These are phyloP conservation scores for Leccinum obscurum DNA, from an alignment of 768 basidiomycete genomes.

Conservation along the genomic window DNA sequence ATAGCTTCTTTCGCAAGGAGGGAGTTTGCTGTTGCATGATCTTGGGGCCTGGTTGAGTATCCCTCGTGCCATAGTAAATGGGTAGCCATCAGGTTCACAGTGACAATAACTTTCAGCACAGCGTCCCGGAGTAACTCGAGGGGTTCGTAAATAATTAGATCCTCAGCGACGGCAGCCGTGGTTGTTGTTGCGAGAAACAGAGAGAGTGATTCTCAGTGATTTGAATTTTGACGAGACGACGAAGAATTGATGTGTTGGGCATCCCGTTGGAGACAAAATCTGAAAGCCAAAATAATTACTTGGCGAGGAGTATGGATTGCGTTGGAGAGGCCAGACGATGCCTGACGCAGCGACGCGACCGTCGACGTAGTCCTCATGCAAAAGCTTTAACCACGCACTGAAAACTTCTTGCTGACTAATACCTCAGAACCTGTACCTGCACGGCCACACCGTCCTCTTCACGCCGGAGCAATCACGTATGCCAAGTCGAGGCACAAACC, in stretches of 20 bases:
- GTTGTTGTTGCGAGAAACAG: constrained; percentile 53
- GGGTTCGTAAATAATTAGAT: constrained; percentile 63
- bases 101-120: constrained; percentile 64
- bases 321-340: too few relatives aligned
- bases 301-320: constrained; percentile 44
- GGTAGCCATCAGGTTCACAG: constrained; percentile 58
- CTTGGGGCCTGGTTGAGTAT: constrained; percentile 60
- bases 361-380: too few relatives aligned
- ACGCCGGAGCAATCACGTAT: too few relatives aligned
- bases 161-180: constrained; percentile 63
- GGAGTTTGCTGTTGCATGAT: constrained; percentile 71
- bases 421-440: too few relatives aligned
- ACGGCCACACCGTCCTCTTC: too few relatives aligned
- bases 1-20: constrained; percentile 67
- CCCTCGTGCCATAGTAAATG: constrained; percentile 82
- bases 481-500: constrained; percentile 20
- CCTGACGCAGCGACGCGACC: too few relatives aligned
- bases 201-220: constrained; percentile 49
- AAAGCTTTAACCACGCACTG: too few relatives aligned
- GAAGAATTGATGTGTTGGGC: constrained; percentile 56
- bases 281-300: constrained; percentile 41
- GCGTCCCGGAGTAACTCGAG: constrained; percentile 77
- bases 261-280: constrained; percentile 53
- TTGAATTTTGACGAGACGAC: constrained; percentile 42
- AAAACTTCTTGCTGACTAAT: too few relatives aligned